Base-by-base conservation (phyloP, 768 basidiomycete genomes). In the Lyophyllum atratum region DNA sequence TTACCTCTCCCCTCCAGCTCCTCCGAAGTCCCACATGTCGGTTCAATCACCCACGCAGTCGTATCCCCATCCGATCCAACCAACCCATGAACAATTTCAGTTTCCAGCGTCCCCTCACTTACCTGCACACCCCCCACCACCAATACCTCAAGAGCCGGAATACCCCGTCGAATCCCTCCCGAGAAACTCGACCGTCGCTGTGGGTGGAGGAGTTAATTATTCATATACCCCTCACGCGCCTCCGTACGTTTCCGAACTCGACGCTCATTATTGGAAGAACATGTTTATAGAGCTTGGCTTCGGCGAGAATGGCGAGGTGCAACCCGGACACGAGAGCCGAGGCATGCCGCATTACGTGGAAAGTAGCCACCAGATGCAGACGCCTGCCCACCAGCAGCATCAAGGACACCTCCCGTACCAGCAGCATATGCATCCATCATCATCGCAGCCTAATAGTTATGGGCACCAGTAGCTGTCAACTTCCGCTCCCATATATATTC, bases 281-380 rank as follows among this genome's bases (percentile, higher is more conserved):
- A 90, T 92, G 87, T 84, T 89, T 61, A 72, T 85, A 44, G 88
- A 91, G 61, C 80, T 90, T 15, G 89, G 89, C 21, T 86, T 85
- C 61, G 85, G 85, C 19, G 85, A 79, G 40, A 74, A 75, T 52
- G 71, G 65, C 25, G 73, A 81, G 43, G 64, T 67, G 12, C 60
- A 65, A 31, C 48, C 60, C 10, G 56, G 59, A 24, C 63, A 53
- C 43, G 63, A 69, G 14, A 52, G 59, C 26, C 66, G 65, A 45
- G 58, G 59, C 21, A 56, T 68, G 42, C 58, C 63, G n/a, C 67
- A 67, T 22, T 72, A 72, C 50, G 49, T 70, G 45, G 72, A 71
- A 33, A 55, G 42, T 28, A 65, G 60, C 26, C 54, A 64, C 22
- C 62, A 65, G 21, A 59, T 67, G 19, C 61, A 62, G 33, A 63